Evolutionary conservation across 148 eudicot genomes (phyloP), one percentile per base, ranked within the genome.

Genomic region (Nepenthes mirabilis): DNA sequence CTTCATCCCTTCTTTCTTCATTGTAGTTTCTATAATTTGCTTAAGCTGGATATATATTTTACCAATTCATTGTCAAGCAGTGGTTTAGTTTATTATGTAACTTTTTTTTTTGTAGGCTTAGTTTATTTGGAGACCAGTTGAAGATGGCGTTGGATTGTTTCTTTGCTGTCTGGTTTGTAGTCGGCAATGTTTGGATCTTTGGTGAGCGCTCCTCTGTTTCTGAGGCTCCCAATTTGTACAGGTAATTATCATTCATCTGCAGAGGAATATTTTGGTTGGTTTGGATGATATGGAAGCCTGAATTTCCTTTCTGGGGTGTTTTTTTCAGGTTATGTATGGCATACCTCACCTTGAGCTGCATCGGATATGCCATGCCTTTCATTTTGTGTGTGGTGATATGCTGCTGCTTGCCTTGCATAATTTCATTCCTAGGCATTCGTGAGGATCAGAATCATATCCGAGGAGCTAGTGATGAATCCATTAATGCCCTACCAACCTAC

Each of bases 101-200:
- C 13, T 33, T 56, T 33, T 64, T 64, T 53, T 14, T 45, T 35
- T 1, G 43, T 70, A 79, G 83, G 73, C 65, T 79, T 48, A 58
- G 50, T 33, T 58, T 65, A 13, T 37, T 79, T 40, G 70, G 72
- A 63, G 80, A 75, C 64, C 80, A 79, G 49, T 61, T 73, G 48
- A 79, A 79, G 70, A 75, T 79, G 83, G 80, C 77, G 0, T 62
- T 79, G 63, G 80, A 79, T 79, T 79, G 83, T 71, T 79, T 79
- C 75, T 79, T 75, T 65, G 83, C 83, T 1, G 83, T 79, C 23
- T 79, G 83, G 83, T 79, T 79, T 70, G 83, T 79, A 36, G 77
- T 73, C 57, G 83, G 83, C 32, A 79, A 75, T 58, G 72, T 79
- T 8, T 79, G 83, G 83, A 75, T 79, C 56, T 79, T 79, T 67